Base-by-base conservation (phyloP, 2,329 filamentous ascomycete genomes). In the Aurifilum marmelostoma region DNA sequence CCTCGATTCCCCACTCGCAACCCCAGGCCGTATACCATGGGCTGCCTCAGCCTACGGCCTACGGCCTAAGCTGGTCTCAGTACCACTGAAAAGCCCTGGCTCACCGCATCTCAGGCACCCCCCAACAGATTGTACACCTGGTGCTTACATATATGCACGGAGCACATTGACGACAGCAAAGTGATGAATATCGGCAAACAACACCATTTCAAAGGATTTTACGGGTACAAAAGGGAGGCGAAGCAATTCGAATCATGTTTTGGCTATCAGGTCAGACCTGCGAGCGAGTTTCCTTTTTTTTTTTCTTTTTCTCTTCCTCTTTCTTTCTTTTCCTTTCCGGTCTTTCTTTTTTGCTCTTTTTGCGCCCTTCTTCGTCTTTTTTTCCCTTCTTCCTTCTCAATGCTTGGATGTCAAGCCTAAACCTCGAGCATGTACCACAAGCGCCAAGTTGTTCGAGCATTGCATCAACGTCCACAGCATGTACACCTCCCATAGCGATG, bases 21-120 rank as follows among this genome's bases (percentile, higher is more conserved):
- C 58, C 58, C 32, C 64, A 56, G 34, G 7, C 43, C 18, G 29
- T 63, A 12, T 71, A 69, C 21, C 69, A 69, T 37, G 52, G 64
- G 8, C 58, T 71, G 9, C 69, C 69, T 24, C 63, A 66, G 43
- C 69, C 69, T 27, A 59, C 50, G n/a, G 52, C 59, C n/a, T 69
- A 65, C 60, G 67, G 59, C 43, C 47, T 71, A 54, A 64, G 69
- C 21, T 71, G 69, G 69, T 14, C 63, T 6, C 64, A 70, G 27
- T 70, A 70, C 58, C 66, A 68, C 54, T 70, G 56, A 59, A 29
- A 27, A 14, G n/a, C 12, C 4, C 32, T 29, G n/a, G n/a, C 52
- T 32, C 24, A 27, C 18, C 6, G 14, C 34, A 34, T 11, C 27
- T 32, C 14, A 29, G 24, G 14, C 14, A 56, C 14, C 47, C 9